phyloP scores from a whole-genome alignment of 192 early-diverging fungal species.

The Gorgonomyces haynaldii region DNA sequence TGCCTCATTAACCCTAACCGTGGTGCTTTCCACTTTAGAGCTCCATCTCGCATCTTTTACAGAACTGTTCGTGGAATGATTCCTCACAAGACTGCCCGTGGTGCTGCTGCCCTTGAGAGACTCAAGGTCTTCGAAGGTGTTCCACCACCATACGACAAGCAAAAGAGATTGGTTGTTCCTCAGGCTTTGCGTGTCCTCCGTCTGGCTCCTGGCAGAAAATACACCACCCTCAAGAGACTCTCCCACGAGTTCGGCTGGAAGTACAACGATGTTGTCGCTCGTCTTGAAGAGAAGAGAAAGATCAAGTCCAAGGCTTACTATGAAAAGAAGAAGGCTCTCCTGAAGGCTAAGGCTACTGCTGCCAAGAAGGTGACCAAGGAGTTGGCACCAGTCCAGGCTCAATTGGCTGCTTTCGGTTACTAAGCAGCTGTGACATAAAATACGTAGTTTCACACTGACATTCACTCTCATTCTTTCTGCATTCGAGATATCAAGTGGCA shows the following conservation, averaged over 20 bases:
- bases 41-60: constrained; percentile 95
- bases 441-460: no score
- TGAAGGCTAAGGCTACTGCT: constrained; percentile 52
- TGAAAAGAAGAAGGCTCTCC: constrained; percentile 64
- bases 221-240: constrained; percentile 86
- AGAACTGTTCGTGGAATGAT: constrained; percentile 96
- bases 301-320: constrained; percentile 83
- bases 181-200: constrained; percentile 92
- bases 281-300: constrained; percentile 99
- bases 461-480: no score
- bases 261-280: constrained; percentile 92
- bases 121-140: constrained; percentile 99
- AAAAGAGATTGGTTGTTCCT: constrained; percentile 96
- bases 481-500: constrained; percentile 33
- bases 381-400: constrained; percentile 42
- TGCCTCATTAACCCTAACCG: constrained; percentile 91
- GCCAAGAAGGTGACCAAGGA: constrained; percentile 50
- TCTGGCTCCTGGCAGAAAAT: constrained; percentile 96
- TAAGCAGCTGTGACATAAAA: no score
- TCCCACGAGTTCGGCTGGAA: constrained; percentile 98
- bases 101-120: constrained; percentile 91
- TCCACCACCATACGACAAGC: constrained; percentile 91
- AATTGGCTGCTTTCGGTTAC: constrained; percentile 54
- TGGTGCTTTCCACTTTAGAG: constrained; percentile 98
- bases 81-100: constrained; percentile 98